Evolutionary conservation across 2,329 filamentous ascomycete genomes (phyloP), one percentile per base, ranked within the genome.

Genomic region (Kalmusia sp.): DNA sequence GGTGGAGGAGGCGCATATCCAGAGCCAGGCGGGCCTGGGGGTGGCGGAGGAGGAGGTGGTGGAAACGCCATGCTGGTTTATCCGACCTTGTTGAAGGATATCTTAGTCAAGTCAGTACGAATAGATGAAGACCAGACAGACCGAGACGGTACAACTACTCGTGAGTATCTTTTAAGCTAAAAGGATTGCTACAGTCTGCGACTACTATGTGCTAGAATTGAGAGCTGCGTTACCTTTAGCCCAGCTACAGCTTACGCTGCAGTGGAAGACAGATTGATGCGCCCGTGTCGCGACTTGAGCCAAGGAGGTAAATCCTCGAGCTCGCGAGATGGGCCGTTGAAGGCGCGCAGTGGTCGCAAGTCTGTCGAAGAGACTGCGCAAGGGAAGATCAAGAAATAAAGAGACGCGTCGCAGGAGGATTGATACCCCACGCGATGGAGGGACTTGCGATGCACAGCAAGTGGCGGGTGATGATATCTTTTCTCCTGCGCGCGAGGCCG

Each of bases 1-100:
- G 88, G 87, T 27, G 88, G 87, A 63, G 86, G 69, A 21, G 62
- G 65, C 21, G 59, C 59, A 57, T 62, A 69, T 9, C 58, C 60
- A 45, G 61, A 55, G 12, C 64, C 67, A 35, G 66, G 63, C 12
- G 64, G 60, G 5, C 63, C 66, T 34, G 61, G 59, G 4, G 59
- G 61, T 79, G 85, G 67, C 82, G 80, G 86, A 14, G 67, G 67
- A 8, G 64, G 64, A 0, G 65, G 67, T 19, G 65, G 66, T 51
- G 60, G 64, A n/a, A 64, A 65, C 43, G 62, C 58, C 67, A 70
- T 70, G 12, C 46, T 58, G 55, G 8, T 8, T 17, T 15, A 19
- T 50, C 17, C 33, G 14, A 9, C 31, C 24, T 15, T 25, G 28
- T 3, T 39, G n/a, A 5, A 33, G n/a, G n/a, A 7, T 28, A 39